Evolutionary conservation across 495 filamentous ascomycete species (phyloP), one percentile per base, ranked within the genome.

Genomic region (Penicillium maclennaniae): DNA sequence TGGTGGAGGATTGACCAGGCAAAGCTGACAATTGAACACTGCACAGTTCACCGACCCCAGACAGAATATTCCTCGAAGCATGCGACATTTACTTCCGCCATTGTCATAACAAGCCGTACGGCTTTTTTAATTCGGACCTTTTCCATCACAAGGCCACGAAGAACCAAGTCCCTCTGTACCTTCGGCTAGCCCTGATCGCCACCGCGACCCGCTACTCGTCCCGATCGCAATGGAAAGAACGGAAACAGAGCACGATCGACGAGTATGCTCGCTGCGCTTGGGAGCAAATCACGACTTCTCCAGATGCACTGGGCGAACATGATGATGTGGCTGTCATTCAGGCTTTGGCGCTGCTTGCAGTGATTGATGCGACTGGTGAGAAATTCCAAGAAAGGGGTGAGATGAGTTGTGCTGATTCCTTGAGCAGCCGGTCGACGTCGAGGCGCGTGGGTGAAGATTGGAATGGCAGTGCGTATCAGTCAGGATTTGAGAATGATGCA

Each of bases 371-470:
- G 28, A 65, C 58, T 31, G 63, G 67, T 68, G 40, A 54, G 51
- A 52, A 14, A 23, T n/a, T 7, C n/a, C 19, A 4, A 2, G 38
- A 17, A 19, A 4, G 1, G 38, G 25, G 6, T 26, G 21, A 2
- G 12, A 41, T n/a, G 3, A 9, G 21, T 39, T 27, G 23, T 54
- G 26, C 62, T 55, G 43, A 55, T 7, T 15, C 6, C 4, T 53
- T 10, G 17, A 23, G 41, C 19, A 60, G 67, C 64, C 45, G 66
- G 66, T 28, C 56, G 63, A 47, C 44, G 48, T 15, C 48, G 60
- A 55, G 41, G 49, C 7, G 53, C 61, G 10, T 71, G 66, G 66
- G 56, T 67, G 20, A 71, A 67, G 38, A 69, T 69, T 51, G 68
- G 68, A 21, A 56, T 69, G 39, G 52, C 66, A 0, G 59, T 69